Evolutionary conservation across 2,329 filamentous ascomycete species (phyloP).

Genomic region (Diaporthe vexans): DNA sequence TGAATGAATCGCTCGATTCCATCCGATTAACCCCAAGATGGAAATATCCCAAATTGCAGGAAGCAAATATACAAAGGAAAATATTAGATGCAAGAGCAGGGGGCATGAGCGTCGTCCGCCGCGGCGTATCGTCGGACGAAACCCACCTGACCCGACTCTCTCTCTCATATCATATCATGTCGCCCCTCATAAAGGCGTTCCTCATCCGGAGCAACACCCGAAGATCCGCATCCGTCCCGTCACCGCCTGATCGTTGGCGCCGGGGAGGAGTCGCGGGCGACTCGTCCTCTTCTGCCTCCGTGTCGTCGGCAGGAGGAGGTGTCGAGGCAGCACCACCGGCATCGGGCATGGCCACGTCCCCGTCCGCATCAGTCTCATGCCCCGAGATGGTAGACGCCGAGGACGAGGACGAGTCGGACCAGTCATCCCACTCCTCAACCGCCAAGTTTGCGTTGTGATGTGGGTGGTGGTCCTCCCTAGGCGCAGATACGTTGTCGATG

Average conservation of each 20-base stretch:
- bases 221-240: slow-evolving; percentile 14
- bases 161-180: neutral
- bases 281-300: neutral
- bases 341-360: slow-evolving; percentile 27
- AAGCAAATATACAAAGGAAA: neutral
- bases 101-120: too few species aligned
- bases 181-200: slow-evolving; percentile 39
- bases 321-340: too few species aligned
- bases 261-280: neutral
- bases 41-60: neutral
- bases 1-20: neutral
- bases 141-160: too few species aligned
- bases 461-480: neutral
- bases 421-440: slow-evolving; percentile 14
- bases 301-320: neutral
- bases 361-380: neutral
- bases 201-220: slow-evolving; percentile 32
- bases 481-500: too few species aligned
- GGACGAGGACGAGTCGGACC: neutral
- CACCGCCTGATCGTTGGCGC: neutral
- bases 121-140: too few species aligned
- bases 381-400: neutral
- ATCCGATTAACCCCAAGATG: neutral
- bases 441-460: too few species aligned
- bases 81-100: neutral